phyloP scores from a whole-genome alignment of 225 moss, liverwort and hornwort genomes.

The Pseudoscleropodium purum region DNA sequence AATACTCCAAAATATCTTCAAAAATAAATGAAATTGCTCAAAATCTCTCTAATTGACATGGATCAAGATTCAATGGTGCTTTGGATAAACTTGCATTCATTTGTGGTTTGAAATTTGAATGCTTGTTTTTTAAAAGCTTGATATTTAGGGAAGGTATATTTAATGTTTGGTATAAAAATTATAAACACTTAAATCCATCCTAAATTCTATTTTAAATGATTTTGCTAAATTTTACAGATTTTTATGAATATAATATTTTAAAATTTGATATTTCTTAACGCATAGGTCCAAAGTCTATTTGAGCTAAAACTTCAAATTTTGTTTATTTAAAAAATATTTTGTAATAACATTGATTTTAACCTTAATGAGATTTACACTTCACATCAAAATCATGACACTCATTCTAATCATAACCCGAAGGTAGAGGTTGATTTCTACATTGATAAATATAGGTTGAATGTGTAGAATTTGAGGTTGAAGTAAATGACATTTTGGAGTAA shows the following conservation, averaged over 20 bases:
- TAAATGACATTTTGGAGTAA: neutral
- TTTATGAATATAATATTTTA: too few species aligned
- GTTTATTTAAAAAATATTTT: rapidly evolving
- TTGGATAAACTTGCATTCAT: neutral
- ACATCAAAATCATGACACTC: neutral
- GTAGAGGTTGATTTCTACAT: neutral
- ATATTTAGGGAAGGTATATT: neutral
- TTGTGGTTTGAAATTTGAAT: neutral
- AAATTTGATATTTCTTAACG: neutral
- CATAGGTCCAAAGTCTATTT: neutral
- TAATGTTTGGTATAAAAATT: rapidly evolving
- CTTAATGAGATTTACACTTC: neutral
- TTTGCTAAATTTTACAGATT: neutral
- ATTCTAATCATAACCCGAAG: neutral
- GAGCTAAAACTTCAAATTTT: neutral
- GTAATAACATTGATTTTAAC: neutral
- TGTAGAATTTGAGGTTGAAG: neutral
- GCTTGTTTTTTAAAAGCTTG: neutral
- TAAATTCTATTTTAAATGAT: neutral
- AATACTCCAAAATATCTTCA: neutral
- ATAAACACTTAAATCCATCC: rapidly evolving
- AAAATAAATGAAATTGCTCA: neutral
- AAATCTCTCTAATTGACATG: neutral
- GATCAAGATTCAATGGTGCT: neutral
- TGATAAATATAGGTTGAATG: neutral